Percentiles rank a stretch among this genome's conserved stretches.
phyloP scores from a whole-genome alignment of 2,329 filamentous ascomycete species.

The Periconia sp. region DNA sequence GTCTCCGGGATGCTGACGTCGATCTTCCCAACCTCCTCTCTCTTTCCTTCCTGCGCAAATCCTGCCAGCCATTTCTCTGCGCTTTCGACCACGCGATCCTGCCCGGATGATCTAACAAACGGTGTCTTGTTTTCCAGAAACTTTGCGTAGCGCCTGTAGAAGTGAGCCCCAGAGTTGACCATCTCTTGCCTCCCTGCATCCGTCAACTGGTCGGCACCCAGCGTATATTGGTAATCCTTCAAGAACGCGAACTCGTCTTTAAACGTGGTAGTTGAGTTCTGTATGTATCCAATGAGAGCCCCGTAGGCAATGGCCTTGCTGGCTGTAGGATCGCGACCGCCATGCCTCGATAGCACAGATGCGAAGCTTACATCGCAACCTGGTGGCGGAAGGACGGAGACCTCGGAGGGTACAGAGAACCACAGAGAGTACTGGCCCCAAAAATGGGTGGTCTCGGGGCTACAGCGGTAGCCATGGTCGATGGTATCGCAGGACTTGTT shows the following conservation, averaged over 20 bases:
- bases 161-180: conserved; percentile 73
- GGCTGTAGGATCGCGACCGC: conserved; percentile 76
- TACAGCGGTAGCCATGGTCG: conserved; percentile 64
- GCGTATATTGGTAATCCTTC: conserved; percentile 67
- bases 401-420: conserved; percentile 71
- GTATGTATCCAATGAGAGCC: conserved; percentile 65
- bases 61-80: conserved; percentile 75
- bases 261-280: conserved; percentile 59
- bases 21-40: conserved; percentile 44
- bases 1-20: conserved; percentile 71
- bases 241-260: conserved; percentile 69
- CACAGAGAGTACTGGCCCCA: conserved; percentile 92
- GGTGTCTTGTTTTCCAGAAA: conserved; percentile 63
- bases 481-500: conserved; percentile 54
- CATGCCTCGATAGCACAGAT: conserved; percentile 80
- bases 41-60: conserved; percentile 59
- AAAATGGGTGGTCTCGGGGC: conserved; percentile 61
- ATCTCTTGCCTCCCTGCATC: conserved; percentile 69
- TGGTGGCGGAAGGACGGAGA: conserved; percentile 61
- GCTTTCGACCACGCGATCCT: conserved; percentile 72
- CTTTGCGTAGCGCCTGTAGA: conserved; percentile 70
- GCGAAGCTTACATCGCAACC: conserved; percentile 78
- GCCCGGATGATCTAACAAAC: conserved; percentile 72
- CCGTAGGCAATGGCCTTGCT: conserved; percentile 68
- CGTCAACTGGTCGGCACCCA: conserved; percentile 71